These are phyloP conservation scores for Suhomyces emberorum DNA, from an alignment of 805 yeast species.

Conservation along the genomic window DNA sequence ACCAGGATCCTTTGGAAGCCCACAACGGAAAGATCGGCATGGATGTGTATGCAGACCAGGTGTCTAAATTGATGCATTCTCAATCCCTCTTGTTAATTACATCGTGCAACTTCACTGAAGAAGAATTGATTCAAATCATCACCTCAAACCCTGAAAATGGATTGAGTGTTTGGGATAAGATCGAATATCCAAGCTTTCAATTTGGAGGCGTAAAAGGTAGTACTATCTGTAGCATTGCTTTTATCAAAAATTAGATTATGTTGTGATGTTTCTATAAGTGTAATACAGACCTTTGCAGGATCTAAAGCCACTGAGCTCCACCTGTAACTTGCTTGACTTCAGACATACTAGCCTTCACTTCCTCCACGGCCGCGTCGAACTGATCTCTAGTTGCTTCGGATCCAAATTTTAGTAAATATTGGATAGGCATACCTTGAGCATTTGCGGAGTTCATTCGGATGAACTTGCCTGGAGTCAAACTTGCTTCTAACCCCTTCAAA, in stretches of 20 bases:
- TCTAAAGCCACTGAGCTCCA: constrained; percentile 1
- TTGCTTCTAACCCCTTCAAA: constrained; percentile 79
- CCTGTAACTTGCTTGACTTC: background rate
- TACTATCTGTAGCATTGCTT: constrained; percentile 84
- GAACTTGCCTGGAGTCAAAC: constrained; percentile 79
- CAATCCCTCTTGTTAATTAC: constrained; percentile 72
- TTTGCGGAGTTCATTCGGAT: constrained; percentile 70
- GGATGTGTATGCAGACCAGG: constrained; percentile 61
- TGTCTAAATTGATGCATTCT: constrained; percentile 51
- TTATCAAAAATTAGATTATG: constrained; percentile 36
- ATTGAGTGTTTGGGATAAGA: constrained; percentile 58
- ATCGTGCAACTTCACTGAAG: constrained; percentile 89
- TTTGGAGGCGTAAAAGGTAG: constrained; percentile 91
- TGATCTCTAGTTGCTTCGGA: constrained; percentile 57
- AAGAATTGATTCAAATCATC: constrained; percentile 60
- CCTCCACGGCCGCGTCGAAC: constrained; percentile 50
- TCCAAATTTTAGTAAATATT: constrained; percentile 76
- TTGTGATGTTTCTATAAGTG: too few species aligned
- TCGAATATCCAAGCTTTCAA: constrained; percentile 76
- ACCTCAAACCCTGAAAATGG: constrained; percentile 34
- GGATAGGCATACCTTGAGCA: constrained; percentile 62
- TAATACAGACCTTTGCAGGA: too few species aligned
- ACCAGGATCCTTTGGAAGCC: constrained; percentile 46
- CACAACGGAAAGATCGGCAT: constrained; percentile 47
- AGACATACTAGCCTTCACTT: constrained; percentile 18